phyloP scores from a whole-genome alignment of 371 early-diverging fungal species.

The Batrachochytrium dendrobatidis region DNA sequence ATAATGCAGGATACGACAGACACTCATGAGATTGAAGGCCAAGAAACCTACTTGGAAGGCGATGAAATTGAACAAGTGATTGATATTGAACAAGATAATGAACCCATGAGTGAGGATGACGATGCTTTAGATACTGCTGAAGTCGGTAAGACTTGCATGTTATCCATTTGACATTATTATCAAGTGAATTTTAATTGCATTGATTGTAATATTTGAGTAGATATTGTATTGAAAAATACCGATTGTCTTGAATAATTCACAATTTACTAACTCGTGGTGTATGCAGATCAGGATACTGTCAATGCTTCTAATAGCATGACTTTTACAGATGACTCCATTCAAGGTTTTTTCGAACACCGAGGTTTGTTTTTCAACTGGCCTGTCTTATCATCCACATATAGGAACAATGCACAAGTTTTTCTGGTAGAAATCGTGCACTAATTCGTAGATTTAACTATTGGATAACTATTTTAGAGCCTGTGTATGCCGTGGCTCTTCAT shows the following conservation, averaged over 20 bases:
- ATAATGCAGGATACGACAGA: too few species aligned
- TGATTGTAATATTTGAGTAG: too few species aligned
- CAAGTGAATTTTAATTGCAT: too few species aligned
- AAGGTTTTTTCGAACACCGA: slow-evolving; percentile 87
- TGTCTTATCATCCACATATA: not conserved
- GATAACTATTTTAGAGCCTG: slow-evolving; percentile 55
- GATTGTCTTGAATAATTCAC: too few species aligned
- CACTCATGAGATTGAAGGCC: too few species aligned
- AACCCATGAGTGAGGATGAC: slow-evolving; percentile 24
- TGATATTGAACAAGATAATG: slow-evolving; percentile 14
- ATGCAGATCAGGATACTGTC: not conserved
- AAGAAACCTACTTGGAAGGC: slow-evolving; percentile 50
- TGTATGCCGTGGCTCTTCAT: slow-evolving; percentile 79
- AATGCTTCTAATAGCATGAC: too few species aligned
- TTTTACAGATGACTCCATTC: slow-evolving; percentile 80
- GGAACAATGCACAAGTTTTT: too few species aligned
- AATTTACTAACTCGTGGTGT: too few species aligned
- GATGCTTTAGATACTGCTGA: slow-evolving; percentile 15
- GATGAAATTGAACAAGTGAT: slow-evolving; percentile 22
- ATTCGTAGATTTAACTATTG: not conserved
- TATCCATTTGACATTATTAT: too few species aligned
- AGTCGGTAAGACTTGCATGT: slow-evolving; percentile 2
- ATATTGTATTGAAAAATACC: too few species aligned
- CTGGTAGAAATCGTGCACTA: not conserved
- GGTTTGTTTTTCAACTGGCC: slow-evolving; percentile 33